These are phyloP conservation scores for Ilyonectria robusta DNA, from an alignment of 2,329 filamentous ascomycete species.

Conservation along the genomic window DNA sequence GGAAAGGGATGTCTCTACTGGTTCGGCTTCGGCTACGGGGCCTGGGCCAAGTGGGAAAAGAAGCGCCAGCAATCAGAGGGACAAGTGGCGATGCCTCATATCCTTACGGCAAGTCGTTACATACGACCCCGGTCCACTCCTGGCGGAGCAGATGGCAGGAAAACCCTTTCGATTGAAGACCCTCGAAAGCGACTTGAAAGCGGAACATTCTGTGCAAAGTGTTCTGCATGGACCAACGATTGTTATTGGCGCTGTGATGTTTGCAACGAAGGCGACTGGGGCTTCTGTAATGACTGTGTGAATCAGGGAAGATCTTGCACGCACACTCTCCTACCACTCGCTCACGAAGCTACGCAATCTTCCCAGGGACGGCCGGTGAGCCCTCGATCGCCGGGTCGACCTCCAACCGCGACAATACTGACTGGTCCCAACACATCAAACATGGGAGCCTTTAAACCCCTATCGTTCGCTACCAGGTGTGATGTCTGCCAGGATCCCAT, in stretches of 20 bases:
- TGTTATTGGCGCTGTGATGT: conserved; percentile 91
- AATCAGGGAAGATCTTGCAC: conserved; percentile 86
- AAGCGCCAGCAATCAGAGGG: conserved; percentile 56
- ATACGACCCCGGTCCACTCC: conserved; percentile 63
- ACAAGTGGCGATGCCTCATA: conserved; percentile 66
- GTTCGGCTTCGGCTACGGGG: conserved; percentile 87
- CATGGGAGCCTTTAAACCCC: conserved; percentile 73
- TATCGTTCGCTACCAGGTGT: conserved; percentile 82
- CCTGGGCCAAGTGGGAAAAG: conserved; percentile 77
- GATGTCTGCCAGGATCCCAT: conserved; percentile 84
- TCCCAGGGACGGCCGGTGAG: conserved; percentile 56
- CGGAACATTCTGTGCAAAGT: conserved; percentile 88
- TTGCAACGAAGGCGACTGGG: conserved; percentile 96
- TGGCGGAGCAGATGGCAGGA: conserved; percentile 68
- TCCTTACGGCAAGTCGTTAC: conserved; percentile 72
- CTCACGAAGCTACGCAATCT: conserved; percentile 66
- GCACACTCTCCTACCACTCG: conserved; percentile 84
- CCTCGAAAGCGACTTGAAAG: conserved; percentile 78
- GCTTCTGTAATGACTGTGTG: conserved; percentile 90
- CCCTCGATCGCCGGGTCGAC: conserved; percentile 60
- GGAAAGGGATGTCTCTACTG: conserved; percentile 87
- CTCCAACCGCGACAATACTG: conserved; percentile 64
- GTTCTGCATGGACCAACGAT: conserved; percentile 79
- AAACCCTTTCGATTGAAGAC: conserved; percentile 75
- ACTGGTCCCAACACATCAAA: conserved; percentile 61